Evolutionary conservation across 2,329 filamentous ascomycete species (phyloP).

Genomic region (Onygenales sp.): DNA sequence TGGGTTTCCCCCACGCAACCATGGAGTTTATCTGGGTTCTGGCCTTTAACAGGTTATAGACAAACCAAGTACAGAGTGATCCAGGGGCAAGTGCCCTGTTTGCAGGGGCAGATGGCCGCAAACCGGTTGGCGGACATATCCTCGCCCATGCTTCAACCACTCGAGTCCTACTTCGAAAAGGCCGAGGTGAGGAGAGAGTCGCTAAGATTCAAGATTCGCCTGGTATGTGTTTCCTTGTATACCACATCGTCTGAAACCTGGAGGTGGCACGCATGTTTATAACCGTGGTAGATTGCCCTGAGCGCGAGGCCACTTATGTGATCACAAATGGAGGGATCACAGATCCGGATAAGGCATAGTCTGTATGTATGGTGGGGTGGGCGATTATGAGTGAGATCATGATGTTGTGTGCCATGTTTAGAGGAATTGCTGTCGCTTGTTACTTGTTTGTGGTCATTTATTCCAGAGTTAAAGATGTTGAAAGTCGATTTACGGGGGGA

Average conservation of each 20-base stretch:
- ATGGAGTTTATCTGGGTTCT: background rate
- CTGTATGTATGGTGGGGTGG: background rate
- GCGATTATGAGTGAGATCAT: background rate
- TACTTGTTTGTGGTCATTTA: background rate
- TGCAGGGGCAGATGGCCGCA: constrained; percentile 57
- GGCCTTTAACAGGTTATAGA: constrained; percentile 30
- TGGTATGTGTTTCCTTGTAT: constrained; percentile 33
- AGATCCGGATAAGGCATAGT: constrained; percentile 53
- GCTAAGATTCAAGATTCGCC: constrained; percentile 61
- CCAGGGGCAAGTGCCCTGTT: constrained; percentile 60
- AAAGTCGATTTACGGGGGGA: background rate
- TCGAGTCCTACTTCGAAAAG: constrained; percentile 56
- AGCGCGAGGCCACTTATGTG: constrained; percentile 60
- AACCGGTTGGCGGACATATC: constrained; percentile 58
- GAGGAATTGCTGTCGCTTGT: background rate
- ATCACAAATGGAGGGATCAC: constrained; percentile 62
- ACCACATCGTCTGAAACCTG: background rate
- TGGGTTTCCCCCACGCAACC: constrained; percentile 17
- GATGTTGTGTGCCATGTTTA: background rate
- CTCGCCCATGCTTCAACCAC: constrained; percentile 61
- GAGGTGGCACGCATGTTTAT: constrained; percentile 10
- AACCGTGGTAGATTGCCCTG: constrained; percentile 48
- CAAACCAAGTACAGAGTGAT: constrained; percentile 63
- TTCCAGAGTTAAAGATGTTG: background rate
- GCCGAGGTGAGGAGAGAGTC: constrained; percentile 59